Base-by-base conservation (phyloP, 2,329 filamentous ascomycete species). In the Chaetomium olivaceum region DNA sequence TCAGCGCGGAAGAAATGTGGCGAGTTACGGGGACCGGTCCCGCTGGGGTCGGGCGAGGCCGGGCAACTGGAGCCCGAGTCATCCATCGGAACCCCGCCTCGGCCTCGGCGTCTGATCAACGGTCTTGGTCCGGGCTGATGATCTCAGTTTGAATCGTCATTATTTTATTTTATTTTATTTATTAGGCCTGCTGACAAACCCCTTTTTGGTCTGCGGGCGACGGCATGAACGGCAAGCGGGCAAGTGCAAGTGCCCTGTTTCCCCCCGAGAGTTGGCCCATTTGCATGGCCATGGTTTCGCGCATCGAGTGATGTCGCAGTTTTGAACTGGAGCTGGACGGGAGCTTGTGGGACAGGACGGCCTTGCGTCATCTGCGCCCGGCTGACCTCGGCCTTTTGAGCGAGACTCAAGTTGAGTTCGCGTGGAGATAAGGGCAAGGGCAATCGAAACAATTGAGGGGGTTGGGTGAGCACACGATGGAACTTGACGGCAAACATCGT, bases 271-370 rank as follows among this genome's bases (percentile, higher is more conserved):
- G 57, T 48, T 29, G 39, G 21, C 6, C 6, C 12, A 21, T 21
- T 48, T 8, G 21, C 16, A 31, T 43, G 14, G n/a, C 14, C 46
- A 16, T n/a, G n/a, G 21, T 5, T 21, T 33, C 9, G 39, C 43
- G 52, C 59, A 61, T 61, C 59, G 2, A 61, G 59, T 25, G 59
- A 61, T 61, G 59, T 48, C 23, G n/a, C 43, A n/a, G 4, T 11
- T 11, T 14, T 27, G 2, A n/a, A n/a, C 1, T 9, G 51, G 51
- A 31, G 4, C 11, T 51, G 23, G 9, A 5, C 14, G 23, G 12
- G 48, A 14, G 12, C 12, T 51, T 51, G 48, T n/a, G 16, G n/a
- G n/a, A 54, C 36, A n/a, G 27, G 16, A 14, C 16, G 16, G 9
- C 52, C 6, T 14, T 33, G 52, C 52, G 19, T 29, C 52, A 36